These are phyloP conservation scores for Erodium texanum DNA, from an alignment of 441 rosid species.

Conservation along the genomic window DNA sequence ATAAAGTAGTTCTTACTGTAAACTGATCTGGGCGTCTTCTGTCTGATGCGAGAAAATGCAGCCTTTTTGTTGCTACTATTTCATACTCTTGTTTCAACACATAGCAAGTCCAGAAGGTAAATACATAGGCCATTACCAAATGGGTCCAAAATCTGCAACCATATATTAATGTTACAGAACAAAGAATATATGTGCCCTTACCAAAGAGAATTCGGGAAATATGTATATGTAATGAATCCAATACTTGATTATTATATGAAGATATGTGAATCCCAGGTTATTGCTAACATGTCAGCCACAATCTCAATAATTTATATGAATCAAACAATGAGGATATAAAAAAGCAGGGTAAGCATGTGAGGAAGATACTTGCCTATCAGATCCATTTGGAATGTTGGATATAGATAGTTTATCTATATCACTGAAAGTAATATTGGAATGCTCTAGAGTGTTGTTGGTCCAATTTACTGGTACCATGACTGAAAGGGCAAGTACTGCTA, in stretches of 20 bases:
- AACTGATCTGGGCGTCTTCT: slow-evolving; percentile 84
- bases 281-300: neutral
- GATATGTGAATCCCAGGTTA: neutral
- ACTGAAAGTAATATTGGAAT: slow-evolving; percentile 55
- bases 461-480: slow-evolving; percentile 73
- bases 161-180: neutral
- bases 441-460: slow-evolving; percentile 36
- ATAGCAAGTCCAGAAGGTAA: slow-evolving; percentile 87
- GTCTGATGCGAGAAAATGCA: slow-evolving; percentile 78
- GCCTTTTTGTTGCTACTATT: slow-evolving; percentile 64
- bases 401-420: slow-evolving; percentile 82
- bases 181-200: neutral
- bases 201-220: too few species aligned
- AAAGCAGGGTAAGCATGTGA: neutral
- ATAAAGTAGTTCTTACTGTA: slow-evolving; percentile 45
- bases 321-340: neutral
- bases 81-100: slow-evolving; percentile 74
- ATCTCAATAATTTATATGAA: neutral
- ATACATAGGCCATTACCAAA: slow-evolving; percentile 70
- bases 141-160: slow-evolving; percentile 72
- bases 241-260: neutral
- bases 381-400: slow-evolving; percentile 57
- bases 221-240: neutral
- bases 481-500: slow-evolving; percentile 67
- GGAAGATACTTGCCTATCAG: slow-evolving; percentile 43